Evolutionary conservation across 768 basidiomycete species (phyloP).

Genomic region (Russula ochroleuca): DNA sequence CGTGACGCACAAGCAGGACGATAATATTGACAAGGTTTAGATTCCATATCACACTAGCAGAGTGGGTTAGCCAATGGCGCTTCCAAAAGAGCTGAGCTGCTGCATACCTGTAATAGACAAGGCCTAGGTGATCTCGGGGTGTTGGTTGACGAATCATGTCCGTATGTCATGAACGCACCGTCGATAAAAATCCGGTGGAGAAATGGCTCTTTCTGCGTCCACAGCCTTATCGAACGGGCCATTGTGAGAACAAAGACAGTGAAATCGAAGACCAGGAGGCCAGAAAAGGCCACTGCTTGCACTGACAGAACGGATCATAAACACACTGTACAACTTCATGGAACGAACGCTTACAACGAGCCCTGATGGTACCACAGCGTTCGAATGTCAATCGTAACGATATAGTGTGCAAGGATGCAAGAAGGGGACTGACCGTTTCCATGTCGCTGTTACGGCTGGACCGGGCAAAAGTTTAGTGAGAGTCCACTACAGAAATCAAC

Average conservation of each 20-base stretch:
- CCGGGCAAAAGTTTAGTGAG: neutral
- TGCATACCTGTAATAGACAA: constrained; percentile 23
- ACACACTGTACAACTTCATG: neutral
- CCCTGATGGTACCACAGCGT: constrained; percentile 1
- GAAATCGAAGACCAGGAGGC: constrained; percentile 26
- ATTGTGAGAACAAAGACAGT: constrained; percentile 28
- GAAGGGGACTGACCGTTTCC: neutral
- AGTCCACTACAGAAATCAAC: constrained; percentile 1
- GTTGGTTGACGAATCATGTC: neutral
- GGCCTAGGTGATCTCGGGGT: neutral
- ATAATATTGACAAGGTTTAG: constrained; percentile 20
- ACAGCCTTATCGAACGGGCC: constrained; percentile 15
- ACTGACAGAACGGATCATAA: constrained; percentile 14
- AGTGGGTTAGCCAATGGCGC: neutral
- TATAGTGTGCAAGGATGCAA: neutral
- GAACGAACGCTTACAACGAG: neutral
- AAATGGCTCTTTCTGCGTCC: constrained; percentile 19
- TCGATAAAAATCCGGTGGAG: constrained; percentile 13
- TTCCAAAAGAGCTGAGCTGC: neutral
- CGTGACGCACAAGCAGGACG: constrained; percentile 11
- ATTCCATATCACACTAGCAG: constrained; percentile 15
- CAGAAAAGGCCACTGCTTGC: constrained; percentile 21
- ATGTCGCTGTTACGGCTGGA: neutral
- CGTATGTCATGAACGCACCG: constrained; percentile 11
- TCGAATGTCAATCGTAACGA: neutral